Base-by-base conservation (phyloP, 805 yeast species). In the Ogataea parapolymorpha region DNA sequence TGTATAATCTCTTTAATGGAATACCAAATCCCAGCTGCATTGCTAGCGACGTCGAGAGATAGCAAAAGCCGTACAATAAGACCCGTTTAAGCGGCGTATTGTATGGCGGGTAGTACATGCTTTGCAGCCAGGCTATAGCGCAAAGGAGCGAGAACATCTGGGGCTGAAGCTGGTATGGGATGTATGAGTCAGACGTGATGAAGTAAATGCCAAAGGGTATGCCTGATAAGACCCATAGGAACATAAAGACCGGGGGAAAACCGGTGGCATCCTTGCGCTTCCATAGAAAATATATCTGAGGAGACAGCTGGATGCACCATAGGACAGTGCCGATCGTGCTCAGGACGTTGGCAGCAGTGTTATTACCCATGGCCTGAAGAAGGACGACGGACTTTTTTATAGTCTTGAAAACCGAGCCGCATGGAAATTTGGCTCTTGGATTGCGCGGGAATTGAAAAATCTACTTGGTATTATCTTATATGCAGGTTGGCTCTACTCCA, bases 251-350 rank as follows among this genome's bases (percentile, higher is more conserved):
- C 0, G 95, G 90, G 0, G 97, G 96, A n/a, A 91, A 67, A 0
- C 98, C 98, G 12, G 82, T 85, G 41, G 95, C 83, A 60, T 88
- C 80, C 54, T 91, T 89, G 7, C 75, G 74, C 40, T 72, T 71
- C 70, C 77, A 85, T 5, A 62, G 51, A 59, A 85, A 87, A 60
- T 81, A 73, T 39, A 82, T 71, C 35, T 62, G 98, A 0, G 98
- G 98, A 1, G 85, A 70, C 37, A 91, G 67, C 64, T 91, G 98
- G 46, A 91, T 70, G 61, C 98, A 91, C 97, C 97, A 91, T 41
- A 86, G 70, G 2, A 91, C 82, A 0, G 98, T 91, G 2, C 96
- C 98, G 3, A 86, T 71, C 8, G 96, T 90, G 3, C 89, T 95
- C 42, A 88, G 70, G 1, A 84, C 85, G 35, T 85, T 87, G 11